Conservation (phyloP, 805 yeast genomes). For the Zygosaccharomyces pseudorouxii region DNA sequence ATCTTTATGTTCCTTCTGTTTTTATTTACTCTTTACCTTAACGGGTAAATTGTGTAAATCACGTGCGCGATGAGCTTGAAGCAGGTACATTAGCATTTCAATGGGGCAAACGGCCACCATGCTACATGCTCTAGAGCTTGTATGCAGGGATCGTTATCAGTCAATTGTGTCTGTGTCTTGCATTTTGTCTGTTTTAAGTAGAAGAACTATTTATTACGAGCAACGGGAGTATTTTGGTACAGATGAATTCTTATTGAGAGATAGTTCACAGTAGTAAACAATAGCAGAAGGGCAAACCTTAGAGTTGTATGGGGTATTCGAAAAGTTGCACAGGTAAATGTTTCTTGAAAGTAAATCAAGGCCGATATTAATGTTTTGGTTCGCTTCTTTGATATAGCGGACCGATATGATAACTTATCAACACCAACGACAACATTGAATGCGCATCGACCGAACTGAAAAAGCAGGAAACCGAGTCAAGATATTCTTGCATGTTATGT, state of each 20-base stretch:
- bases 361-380: too few relatives aligned
- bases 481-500: too few relatives aligned
- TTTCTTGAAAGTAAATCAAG: too few relatives aligned
- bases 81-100: not conserved
- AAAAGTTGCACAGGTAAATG: too few relatives aligned
- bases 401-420: too few relatives aligned
- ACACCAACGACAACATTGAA: too few relatives aligned
- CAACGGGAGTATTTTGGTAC: not conserved
- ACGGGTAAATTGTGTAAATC: slow-evolving; percentile 9
- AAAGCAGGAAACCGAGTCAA: too few relatives aligned
- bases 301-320: too few relatives aligned
- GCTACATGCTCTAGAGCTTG: not conserved
- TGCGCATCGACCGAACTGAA: too few relatives aligned
- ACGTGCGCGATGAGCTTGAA: slow-evolving; percentile 3
- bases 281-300: too few relatives aligned
- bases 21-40: slow-evolving; percentile 16
- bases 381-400: too few relatives aligned
- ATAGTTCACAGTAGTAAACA: too few relatives aligned
- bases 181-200: not conserved
- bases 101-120: not conserved
- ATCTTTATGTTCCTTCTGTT: slow-evolving; percentile 11
- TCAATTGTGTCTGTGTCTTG: not conserved
- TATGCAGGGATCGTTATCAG: not conserved
- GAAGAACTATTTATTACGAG: not conserved
- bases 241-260: not conserved